Conservation (phyloP, 139 green algal genomes). For the Chlorella vulgaris region DNA sequence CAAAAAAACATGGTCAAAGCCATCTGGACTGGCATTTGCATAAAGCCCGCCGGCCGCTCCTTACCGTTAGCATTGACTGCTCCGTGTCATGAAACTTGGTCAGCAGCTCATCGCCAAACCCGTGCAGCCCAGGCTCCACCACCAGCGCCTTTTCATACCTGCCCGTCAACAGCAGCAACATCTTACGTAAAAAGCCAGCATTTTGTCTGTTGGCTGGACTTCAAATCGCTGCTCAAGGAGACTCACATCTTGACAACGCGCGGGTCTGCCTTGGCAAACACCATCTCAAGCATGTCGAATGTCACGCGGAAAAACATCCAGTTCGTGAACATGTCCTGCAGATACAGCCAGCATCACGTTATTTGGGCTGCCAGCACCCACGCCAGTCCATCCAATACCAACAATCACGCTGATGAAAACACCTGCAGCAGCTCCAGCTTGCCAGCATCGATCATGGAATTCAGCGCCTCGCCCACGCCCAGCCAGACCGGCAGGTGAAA, state of each 20-base stretch:
- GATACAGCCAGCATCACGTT: constrained; percentile 14
- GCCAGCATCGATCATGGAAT: constrained; percentile 50
- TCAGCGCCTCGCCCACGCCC: constrained; percentile 90
- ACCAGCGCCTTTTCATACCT: constrained; percentile 55
- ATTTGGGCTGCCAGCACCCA: too few relatives aligned
- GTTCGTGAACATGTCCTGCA: constrained; percentile 92
- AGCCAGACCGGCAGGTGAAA: constrained; percentile 98
- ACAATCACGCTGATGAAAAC: background rate
- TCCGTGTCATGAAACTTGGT: constrained; percentile 60
- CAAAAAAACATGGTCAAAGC: background rate
- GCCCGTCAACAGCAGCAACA: too few relatives aligned
- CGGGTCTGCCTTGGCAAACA: constrained; percentile 95
- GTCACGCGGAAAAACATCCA: constrained; percentile 98
- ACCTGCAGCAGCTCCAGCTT: constrained; percentile 50
- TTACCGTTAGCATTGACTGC: constrained; percentile 57
- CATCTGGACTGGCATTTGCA: too few relatives aligned
- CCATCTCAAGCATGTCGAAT: constrained; percentile 99
- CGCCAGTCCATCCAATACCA: too few relatives aligned
- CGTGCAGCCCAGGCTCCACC: constrained; percentile 56
- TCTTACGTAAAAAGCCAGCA: too few relatives aligned
- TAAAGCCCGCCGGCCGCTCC: background rate
- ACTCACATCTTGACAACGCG: constrained; percentile 72
- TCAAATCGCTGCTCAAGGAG: background rate
- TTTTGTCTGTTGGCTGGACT: too few relatives aligned
- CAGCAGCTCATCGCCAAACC: constrained; percentile 72